Conservation (phyloP, 1,284 basidiomycete genomes). For the Chondrostereum purpureum region DNA sequence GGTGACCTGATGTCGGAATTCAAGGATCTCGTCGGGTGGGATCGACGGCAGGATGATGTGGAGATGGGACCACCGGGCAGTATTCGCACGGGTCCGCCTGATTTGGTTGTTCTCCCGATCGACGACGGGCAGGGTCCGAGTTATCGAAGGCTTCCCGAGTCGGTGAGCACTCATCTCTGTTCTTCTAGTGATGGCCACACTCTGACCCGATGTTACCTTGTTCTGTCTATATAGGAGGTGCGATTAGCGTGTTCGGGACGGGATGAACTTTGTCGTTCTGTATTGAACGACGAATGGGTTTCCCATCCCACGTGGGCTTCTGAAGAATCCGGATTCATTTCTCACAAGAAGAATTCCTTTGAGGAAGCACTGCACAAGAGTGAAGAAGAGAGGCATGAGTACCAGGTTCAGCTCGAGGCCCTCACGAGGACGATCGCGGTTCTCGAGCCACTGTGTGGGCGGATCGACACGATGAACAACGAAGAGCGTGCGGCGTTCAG, state of each 20-base stretch:
- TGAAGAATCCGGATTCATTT: constrained; percentile 89
- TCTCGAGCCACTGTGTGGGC: constrained; percentile 83
- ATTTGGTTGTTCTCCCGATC: constrained; percentile 58
- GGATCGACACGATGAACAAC: constrained; percentile 85
- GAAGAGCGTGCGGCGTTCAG: constrained; percentile 85
- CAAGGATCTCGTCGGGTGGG: constrained; percentile 81
- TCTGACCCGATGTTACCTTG: constrained; percentile 1
- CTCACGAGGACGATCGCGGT: constrained; percentile 88
- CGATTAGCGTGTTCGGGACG: constrained; percentile 90
- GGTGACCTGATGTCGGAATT: constrained; percentile 83
- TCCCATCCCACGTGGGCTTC: constrained; percentile 98
- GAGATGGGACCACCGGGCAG: constrained; percentile 75
- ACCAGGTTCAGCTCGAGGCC: constrained; percentile 94
- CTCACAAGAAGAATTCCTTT: constrained; percentile 96
- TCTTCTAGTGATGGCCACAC: neutral
- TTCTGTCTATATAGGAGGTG: constrained; percentile 59
- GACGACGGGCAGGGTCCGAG: constrained; percentile 80
- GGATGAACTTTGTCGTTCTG: constrained; percentile 92
- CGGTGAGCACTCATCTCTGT: constrained; percentile 45
- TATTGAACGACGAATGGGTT: constrained; percentile 95
- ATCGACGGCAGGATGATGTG: constrained; percentile 58
- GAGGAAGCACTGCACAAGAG: constrained; percentile 95
- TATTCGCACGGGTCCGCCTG: constrained; percentile 62
- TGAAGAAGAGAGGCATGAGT: constrained; percentile 98
- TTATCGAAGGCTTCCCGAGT: constrained; percentile 85